Evolutionary conservation across 179 eudicot genomes (phyloP).

Genomic region (Dionaea muscipula): DNA sequence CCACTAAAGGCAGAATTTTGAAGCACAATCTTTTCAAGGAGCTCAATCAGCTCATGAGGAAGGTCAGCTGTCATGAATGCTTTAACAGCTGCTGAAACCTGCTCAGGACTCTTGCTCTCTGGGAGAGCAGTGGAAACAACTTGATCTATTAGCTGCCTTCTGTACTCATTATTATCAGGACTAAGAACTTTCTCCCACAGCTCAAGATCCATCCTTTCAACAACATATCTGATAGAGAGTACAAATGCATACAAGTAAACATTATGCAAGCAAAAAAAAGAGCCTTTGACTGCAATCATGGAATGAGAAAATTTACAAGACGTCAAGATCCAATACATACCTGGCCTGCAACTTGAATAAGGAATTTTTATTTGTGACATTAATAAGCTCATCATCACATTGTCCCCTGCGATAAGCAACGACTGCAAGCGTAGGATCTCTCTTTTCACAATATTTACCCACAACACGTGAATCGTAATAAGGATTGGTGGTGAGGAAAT

Average conservation of each 20-base stretch:
- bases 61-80: slow-evolving; percentile 50
- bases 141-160: slow-evolving; percentile 42
- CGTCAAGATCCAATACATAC: slow-evolving; percentile 9
- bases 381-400: slow-evolving; percentile 45
- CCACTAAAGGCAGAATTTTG: slow-evolving; percentile 51
- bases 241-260: background rate
- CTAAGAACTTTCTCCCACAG: slow-evolving; percentile 40
- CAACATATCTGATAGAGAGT: slow-evolving; percentile 30
- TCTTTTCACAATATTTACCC: slow-evolving; percentile 43
- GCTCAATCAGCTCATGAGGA: slow-evolving; percentile 50
- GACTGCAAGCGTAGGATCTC: slow-evolving; percentile 49
- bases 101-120: slow-evolving; percentile 50
- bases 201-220: slow-evolving; percentile 44
- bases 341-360: slow-evolving; percentile 40
- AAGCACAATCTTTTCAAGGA: slow-evolving; percentile 42
- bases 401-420: slow-evolving; percentile 42
- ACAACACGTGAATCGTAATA: slow-evolving; percentile 52
- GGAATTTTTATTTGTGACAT: slow-evolving; percentile 37
- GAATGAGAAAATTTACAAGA: background rate
- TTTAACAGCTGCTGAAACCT: slow-evolving; percentile 49
- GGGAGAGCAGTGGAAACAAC: slow-evolving; percentile 51
- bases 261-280: background rate
- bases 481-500: slow-evolving; percentile 47
- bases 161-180: slow-evolving; percentile 36
- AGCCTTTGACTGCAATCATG: background rate